Evolutionary conservation across 352 stramenopile genomes (phyloP), one percentile per base, ranked within the genome.

Genomic region (Peronospora tabacina): DNA sequence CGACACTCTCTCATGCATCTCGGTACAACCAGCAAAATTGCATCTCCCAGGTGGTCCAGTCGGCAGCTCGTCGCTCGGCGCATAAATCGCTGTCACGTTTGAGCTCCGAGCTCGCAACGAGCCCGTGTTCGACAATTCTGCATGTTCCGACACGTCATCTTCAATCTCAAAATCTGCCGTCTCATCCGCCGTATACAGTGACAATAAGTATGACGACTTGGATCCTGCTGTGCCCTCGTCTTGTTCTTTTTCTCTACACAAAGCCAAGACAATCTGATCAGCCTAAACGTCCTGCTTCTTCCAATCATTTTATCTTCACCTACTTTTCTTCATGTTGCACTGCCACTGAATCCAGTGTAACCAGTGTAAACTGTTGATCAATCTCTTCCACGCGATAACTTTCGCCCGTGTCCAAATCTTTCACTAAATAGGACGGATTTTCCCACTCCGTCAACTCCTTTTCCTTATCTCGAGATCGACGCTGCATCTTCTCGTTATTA

Each of bases 111-210:
- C 61, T n/a, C 74, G 68, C 36, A 54, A 54, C 0, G 48, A 55
- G 8, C 29, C 45, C 1, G 49, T 45, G 6, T 33, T 44, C 15
- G 51, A 28, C 10, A 16, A 8, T 11, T 59, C 28, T 19, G 46
- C 32, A 37, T 50, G 35, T 35, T 50, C n/a, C 2, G 55, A 49
- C n/a, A 60, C 13, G 15, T 67, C 57, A 13, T 87, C 72, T 46
- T 88, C 76, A 42, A 90, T 86, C 50, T 85, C 80, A 55, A 90
- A 85, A 42, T 88, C 80, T 0, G 75, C 77, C 1, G 80, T 90
- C 63, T 87, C 80, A 35, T 90, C 80, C 5, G 76, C 72, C 0
- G 80, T 82, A 58, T 90, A 90, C 16, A 88, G 49, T 52, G 77
- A 81, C 38, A 90, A 54, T 37, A 90, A 63, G 40, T 88, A 83